Percentiles rank a stretch among this genome's conserved stretches.
Evolutionary conservation across 345 rosid species (phyloP).

Genomic region (Balakata baccata): DNA sequence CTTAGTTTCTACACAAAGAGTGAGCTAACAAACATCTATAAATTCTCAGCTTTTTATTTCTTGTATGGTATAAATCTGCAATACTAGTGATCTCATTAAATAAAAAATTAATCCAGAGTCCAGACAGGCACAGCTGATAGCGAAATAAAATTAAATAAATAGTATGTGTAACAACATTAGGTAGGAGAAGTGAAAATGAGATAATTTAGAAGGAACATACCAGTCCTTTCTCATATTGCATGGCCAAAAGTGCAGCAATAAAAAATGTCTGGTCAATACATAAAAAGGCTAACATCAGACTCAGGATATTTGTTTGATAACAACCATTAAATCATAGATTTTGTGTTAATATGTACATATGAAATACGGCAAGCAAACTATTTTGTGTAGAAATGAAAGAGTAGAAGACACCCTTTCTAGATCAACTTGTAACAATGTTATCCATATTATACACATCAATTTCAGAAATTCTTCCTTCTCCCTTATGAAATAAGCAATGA

Average conservation of each 20-base stretch:
- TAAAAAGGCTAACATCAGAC: conserved; percentile 16
- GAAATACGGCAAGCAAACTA: not conserved
- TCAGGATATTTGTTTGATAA: conserved; percentile 19
- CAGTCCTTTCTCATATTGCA: conserved; percentile 95
- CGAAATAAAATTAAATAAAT: not conserved
- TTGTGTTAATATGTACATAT: not conserved
- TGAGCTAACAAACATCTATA: not conserved
- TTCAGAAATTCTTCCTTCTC: not conserved
- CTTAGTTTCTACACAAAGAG: not conserved
- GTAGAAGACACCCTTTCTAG: not conserved
- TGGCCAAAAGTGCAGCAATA: conserved; percentile 95
- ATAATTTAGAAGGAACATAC: conserved; percentile 43
- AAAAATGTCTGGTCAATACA: conserved; percentile 72
- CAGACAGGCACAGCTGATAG: not conserved
- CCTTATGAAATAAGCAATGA: not conserved
- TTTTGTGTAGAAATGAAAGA: not conserved
- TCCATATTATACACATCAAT: not conserved
- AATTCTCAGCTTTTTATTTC: not conserved
- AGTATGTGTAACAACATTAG: not conserved
- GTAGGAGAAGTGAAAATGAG: conserved; percentile 17
- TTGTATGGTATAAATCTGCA: not conserved
- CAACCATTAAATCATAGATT: not conserved
- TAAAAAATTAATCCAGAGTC: not conserved
- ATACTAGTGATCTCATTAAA: not conserved
- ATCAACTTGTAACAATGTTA: not conserved